phyloP scores from a whole-genome alignment of 2,329 filamentous ascomycete genomes.

The Chaetomium sp. region DNA sequence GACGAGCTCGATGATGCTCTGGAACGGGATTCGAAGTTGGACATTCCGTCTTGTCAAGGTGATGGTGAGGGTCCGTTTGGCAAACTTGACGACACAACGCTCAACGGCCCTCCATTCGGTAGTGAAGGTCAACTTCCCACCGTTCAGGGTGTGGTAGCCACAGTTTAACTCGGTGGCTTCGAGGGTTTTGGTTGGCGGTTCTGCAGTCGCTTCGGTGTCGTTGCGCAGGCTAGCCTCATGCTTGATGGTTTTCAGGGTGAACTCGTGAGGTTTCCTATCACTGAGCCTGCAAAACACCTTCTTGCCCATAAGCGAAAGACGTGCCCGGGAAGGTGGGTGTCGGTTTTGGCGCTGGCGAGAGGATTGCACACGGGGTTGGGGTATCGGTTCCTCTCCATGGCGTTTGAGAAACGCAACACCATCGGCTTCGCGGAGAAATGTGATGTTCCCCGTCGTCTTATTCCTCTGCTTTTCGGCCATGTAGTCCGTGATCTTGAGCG shows the following conservation, averaged over 20 bases:
- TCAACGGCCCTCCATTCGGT: constrained; percentile 45
- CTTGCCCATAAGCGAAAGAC: constrained; percentile 38
- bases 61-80: constrained; percentile 47
- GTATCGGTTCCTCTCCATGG: constrained; percentile 35
- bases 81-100: constrained; percentile 46
- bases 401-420: constrained; percentile 47
- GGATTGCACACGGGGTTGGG: background rate
- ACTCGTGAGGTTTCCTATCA: background rate
- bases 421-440: constrained; percentile 47
- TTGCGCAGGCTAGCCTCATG: constrained; percentile 20
- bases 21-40: constrained; percentile 53
- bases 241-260: background rate
- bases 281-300: constrained; percentile 38
- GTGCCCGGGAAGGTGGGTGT: constrained; percentile 24
- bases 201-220: background rate
- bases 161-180: constrained; percentile 36
- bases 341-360: constrained; percentile 2
- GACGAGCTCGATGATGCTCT: constrained; percentile 51
- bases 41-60: constrained; percentile 36
- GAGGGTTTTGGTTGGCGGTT: constrained; percentile 14
- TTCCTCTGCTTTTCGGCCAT: constrained; percentile 46
- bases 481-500: constrained; percentile 48
- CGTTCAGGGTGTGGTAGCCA: constrained; percentile 51
- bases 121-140: constrained; percentile 46
- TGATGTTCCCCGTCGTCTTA: constrained; percentile 44